Evolutionary conservation across 2,329 filamentous ascomycete species (phyloP), one percentile per base, ranked within the genome.

Genomic region (Ophiocordyceps robertsii): DNA sequence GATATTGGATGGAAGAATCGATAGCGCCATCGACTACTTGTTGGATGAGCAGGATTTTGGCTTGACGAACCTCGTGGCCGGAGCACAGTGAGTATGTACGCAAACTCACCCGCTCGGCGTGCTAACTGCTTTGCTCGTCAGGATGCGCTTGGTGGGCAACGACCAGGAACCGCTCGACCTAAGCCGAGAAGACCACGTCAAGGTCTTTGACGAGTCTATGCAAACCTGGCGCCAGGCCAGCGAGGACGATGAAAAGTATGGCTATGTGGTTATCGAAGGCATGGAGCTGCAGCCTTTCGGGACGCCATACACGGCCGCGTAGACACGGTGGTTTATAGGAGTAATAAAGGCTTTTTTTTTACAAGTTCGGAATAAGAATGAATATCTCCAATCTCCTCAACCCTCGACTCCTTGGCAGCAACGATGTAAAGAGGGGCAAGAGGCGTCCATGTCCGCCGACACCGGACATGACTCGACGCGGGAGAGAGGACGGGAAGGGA

Each of bases 91-190:
- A 47, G 53, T 53, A n/a, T n/a, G n/a, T n/a, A n/a, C n/a, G n/a
- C n/a, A n/a, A n/a, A n/a, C 24, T 24, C 4, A 24, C 24, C 24
- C 24, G 24, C 4, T 7, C 4, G 24, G 11, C 8, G 12, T 11
- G 32, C 5, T 30, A 33, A 31, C 41, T 11, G 19, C 17, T 36
- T 29, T 11, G n/a, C n/a, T n/a, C n/a, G n/a, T n/a, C n/a, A 53
- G 54, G 38, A 61, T 64, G 2, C 50, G 52, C 3, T 42, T 62
- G 0, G 58, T 63, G 1, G 55, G 56, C 29, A 51, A 55, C 32
- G 55, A 58, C 14, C 52, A 78, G 41, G 70, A 30, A 75, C 80
- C 61, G 80, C 75, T 43, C 74, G 80, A 11, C 75, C 75, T 21
- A 73, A 80, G 59, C 27, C 44, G 54, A 4, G 55, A 61, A 3